Percentiles rank a stretch among this genome's conserved stretches.
These are phyloP conservation scores for Odonthalia washingtoniensis DNA, from an alignment of 31 red algal genomes.

Conservation along the genomic window DNA sequence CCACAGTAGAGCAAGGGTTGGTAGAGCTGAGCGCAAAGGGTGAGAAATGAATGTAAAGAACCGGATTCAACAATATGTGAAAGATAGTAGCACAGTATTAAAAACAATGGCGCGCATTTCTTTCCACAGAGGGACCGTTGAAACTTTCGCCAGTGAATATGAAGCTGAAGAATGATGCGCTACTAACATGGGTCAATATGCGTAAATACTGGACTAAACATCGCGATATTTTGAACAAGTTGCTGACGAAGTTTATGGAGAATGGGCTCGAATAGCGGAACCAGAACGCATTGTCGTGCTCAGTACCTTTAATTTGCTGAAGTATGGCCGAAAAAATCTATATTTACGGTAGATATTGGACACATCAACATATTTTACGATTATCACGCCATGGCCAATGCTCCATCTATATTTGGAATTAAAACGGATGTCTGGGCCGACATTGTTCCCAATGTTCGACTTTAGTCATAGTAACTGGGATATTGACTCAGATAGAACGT, in stretches of 20 bases:
- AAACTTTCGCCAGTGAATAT: neutral
- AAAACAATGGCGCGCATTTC: neutral
- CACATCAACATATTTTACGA: neutral
- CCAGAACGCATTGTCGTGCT: too few relatives aligned
- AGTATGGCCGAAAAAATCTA: neutral
- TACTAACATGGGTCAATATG: neutral
- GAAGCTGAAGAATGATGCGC: neutral
- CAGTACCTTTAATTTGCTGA: too few relatives aligned
- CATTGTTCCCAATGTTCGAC: neutral
- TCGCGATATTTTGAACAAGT: neutral
- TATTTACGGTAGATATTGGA: neutral
- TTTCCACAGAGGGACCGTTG: neutral
- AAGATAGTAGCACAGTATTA: neutral
- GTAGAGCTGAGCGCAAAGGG: neutral
- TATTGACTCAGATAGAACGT: neutral
- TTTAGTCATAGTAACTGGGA: conserved; percentile 28
- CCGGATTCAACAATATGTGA: neutral
- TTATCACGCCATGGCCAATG: neutral
- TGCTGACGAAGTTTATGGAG: neutral
- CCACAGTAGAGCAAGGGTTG: neutral
- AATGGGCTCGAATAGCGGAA: too few relatives aligned
- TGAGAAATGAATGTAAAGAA: neutral
- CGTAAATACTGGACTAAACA: neutral
- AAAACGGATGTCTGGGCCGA: neutral
- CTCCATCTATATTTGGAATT: neutral